These are phyloP conservation scores for Fusarium clavum DNA, from an alignment of 2,329 filamentous ascomycete genomes.

Conservation along the genomic window DNA sequence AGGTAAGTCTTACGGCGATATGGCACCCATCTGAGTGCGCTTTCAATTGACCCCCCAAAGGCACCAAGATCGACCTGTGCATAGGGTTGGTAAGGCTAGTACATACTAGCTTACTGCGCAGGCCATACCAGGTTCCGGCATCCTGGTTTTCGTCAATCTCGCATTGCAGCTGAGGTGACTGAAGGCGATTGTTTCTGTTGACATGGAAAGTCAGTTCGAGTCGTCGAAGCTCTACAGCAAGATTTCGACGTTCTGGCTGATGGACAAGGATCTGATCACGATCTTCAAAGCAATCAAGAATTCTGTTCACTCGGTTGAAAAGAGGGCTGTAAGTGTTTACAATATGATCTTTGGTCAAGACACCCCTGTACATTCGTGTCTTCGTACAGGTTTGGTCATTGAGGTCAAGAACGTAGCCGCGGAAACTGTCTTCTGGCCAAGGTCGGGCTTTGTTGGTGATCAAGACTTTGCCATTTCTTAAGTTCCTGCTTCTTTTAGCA, in stretches of 20 bases:
- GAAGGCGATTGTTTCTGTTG: constrained; percentile 56
- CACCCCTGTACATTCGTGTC: neutral
- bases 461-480: constrained; percentile 32
- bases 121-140: constrained; percentile 69
- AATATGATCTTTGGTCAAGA: constrained; percentile 16
- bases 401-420: constrained; percentile 29
- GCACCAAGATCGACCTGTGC: constrained; percentile 65
- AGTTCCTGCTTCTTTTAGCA: constrained; percentile 17
- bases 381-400: constrained; percentile 24
- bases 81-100: constrained; percentile 55
- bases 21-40: constrained; percentile 34
- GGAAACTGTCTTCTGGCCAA: constrained; percentile 30
- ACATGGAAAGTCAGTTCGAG: constrained; percentile 66
- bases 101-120: constrained; percentile 70
- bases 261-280: constrained; percentile 32
- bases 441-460: constrained; percentile 34
- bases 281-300: constrained; percentile 38
- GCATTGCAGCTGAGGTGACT: constrained; percentile 61
- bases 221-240: constrained; percentile 63
- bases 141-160: constrained; percentile 69
- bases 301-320: constrained; percentile 34
- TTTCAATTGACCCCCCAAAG: constrained; percentile 59
- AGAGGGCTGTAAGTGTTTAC: constrained; percentile 42
- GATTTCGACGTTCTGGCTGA: constrained; percentile 32
- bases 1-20: constrained; percentile 47